Evolutionary conservation across 2,329 filamentous ascomycete species (phyloP).

Genomic region (Mollisiaceae sp.): DNA sequence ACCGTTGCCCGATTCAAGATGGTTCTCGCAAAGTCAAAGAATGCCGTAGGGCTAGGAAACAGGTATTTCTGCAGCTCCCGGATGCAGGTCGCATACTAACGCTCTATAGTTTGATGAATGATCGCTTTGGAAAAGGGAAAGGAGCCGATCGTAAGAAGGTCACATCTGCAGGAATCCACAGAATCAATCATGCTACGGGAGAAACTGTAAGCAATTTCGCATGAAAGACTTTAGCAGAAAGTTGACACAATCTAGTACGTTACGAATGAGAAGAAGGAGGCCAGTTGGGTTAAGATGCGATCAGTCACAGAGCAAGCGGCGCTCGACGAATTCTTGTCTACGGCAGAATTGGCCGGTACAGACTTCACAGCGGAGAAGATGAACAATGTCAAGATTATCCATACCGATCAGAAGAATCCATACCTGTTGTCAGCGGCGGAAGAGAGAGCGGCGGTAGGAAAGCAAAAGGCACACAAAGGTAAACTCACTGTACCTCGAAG

Average conservation of each 20-base stretch:
- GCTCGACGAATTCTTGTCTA: constrained; percentile 94
- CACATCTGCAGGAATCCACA: constrained; percentile 56
- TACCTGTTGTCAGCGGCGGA: constrained; percentile 87
- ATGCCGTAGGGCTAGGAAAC: constrained; percentile 92
- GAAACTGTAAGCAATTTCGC: constrained; percentile 61
- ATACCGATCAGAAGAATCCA: constrained; percentile 93
- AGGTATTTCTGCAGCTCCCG: constrained; percentile 25
- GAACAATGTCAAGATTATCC: constrained; percentile 99
- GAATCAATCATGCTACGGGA: constrained; percentile 79
- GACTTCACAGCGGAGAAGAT: constrained; percentile 99
- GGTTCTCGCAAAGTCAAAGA: constrained; percentile 91
- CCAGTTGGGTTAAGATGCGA: constrained; percentile 98
- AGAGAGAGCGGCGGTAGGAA: constrained; percentile 76
- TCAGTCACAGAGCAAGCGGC: constrained; percentile 97
- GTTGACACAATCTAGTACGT: constrained; percentile 67
- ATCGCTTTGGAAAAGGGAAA: constrained; percentile 94
- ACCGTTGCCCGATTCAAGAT: constrained; percentile 47
- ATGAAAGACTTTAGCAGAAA: background rate
- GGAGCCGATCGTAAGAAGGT: constrained; percentile 79
- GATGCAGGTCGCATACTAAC: constrained; percentile 12
- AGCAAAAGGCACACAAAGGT: constrained; percentile 80
- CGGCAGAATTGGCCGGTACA: constrained; percentile 94
- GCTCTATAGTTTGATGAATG: constrained; percentile 83
- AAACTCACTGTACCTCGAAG: constrained; percentile 87
- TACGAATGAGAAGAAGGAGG: constrained; percentile 88